These are phyloP conservation scores for Barnettozyma californica DNA, from an alignment of 805 yeast species.

Conservation along the genomic window DNA sequence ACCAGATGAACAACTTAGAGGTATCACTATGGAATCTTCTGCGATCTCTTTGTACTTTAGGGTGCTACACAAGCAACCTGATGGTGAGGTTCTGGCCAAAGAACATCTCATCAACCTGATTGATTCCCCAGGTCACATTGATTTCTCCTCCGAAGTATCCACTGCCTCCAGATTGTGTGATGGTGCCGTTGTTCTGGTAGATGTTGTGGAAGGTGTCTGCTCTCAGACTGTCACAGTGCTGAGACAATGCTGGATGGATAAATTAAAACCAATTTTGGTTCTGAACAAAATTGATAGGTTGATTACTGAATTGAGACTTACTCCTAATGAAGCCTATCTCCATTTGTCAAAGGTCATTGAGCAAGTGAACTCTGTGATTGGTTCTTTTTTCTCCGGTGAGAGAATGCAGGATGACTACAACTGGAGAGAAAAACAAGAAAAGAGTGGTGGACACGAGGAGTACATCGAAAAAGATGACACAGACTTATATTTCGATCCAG, in stretches of 20 bases:
- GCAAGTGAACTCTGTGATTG: conserved; percentile 92
- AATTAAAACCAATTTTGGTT: conserved; percentile 80
- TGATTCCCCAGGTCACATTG: conserved; percentile 99
- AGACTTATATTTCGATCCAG: conserved; percentile 83
- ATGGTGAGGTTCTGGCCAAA: conserved; percentile 40
- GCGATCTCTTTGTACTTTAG: conserved; percentile 92
- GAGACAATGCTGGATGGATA: conserved; percentile 94
- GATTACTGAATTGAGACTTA: conserved; percentile 71
- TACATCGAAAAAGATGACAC: conserved; percentile 74
- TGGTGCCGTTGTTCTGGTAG: conserved; percentile 92
- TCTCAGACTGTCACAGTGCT: conserved; percentile 94
- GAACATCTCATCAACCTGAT: conserved; percentile 87
- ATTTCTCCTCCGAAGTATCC: conserved; percentile 92
- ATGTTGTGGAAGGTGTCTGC: conserved; percentile 97
- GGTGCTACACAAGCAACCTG: conserved; percentile 44
- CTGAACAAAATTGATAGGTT: conserved; percentile 88
- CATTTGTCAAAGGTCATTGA: conserved; percentile 79
- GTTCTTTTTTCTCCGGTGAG: conserved; percentile 89
- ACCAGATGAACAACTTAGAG: conserved; percentile 92
- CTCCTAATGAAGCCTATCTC: conserved; percentile 78
- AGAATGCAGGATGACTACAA: conserved; percentile 81
- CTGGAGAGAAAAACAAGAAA: conserved; percentile 63
- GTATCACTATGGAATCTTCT: conserved; percentile 96
- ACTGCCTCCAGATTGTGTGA: conserved; percentile 95
- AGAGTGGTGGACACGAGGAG: conserved; percentile 37